phyloP scores from a whole-genome alignment of 2,329 filamentous ascomycete species.

The Diplodia sapinea region DNA sequence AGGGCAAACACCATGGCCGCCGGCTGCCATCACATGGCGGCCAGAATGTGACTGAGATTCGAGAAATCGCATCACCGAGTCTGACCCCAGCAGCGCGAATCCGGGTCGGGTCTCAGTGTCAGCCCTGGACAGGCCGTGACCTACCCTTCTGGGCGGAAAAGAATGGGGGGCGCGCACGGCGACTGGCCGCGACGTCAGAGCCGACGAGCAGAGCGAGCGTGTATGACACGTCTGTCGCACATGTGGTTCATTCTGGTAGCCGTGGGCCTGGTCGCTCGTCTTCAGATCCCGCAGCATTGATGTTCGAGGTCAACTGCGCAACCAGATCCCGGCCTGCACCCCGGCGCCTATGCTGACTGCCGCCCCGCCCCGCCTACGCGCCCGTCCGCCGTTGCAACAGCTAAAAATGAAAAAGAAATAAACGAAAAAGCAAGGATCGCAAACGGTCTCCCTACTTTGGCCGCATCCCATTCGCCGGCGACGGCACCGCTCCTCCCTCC shows the following conservation, averaged over 20 bases:
- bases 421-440: slow-evolving; percentile 8
- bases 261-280: slow-evolving; percentile 20
- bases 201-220: slow-evolving; percentile 10
- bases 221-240: slow-evolving; percentile 27
- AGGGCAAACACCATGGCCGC: not conserved
- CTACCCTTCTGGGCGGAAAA: slow-evolving; percentile 13
- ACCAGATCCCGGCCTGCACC: slow-evolving; percentile 12
- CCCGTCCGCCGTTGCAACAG: slow-evolving; percentile 3
- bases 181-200: slow-evolving; percentile 19
- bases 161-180: slow-evolving; percentile 25
- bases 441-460: not conserved
- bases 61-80: slow-evolving; percentile 18
- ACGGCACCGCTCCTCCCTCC: not conserved
- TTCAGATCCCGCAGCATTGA: slow-evolving; percentile 21
- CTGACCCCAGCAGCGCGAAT: not conserved
- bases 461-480: not conserved
- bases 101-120: slow-evolving; percentile 21
- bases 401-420: not conserved
- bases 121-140: slow-evolving; percentile 18
- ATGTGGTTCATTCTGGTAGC: slow-evolving; percentile 26
- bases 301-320: slow-evolving; percentile 7
- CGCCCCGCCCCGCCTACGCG: slow-evolving; percentile 27
- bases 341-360: slow-evolving; percentile 28
- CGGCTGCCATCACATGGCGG: slow-evolving; percentile 13
- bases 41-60: slow-evolving; percentile 27